Evolutionary conservation across 1,284 basidiomycete species (phyloP).

Genomic region (Cutaneotrichosporon sp.): DNA sequence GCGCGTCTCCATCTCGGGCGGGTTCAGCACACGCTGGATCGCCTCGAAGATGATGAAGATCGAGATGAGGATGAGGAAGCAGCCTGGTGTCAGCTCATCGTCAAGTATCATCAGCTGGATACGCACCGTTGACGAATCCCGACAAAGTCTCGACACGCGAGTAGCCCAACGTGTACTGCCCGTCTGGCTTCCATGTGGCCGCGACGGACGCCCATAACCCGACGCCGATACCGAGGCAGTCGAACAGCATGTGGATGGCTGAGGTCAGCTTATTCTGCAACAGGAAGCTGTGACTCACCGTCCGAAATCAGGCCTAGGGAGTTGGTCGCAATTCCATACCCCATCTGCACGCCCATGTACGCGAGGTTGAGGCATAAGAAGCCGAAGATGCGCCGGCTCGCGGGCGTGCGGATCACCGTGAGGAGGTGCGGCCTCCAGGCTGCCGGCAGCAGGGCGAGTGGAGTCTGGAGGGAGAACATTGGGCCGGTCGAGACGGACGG

Average conservation of each 20-base stretch:
- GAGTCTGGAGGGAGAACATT: background rate
- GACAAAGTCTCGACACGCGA: conserved; percentile 98
- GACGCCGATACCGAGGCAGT: conserved; percentile 95
- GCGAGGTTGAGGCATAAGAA: conserved; percentile 92
- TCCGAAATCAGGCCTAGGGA: conserved; percentile 95
- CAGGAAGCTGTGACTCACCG: conserved; percentile 59
- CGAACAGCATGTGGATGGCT: conserved; percentile 99
- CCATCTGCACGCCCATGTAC: conserved; percentile 94
- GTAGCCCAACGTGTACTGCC: conserved; percentile 94
- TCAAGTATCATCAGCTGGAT: background rate
- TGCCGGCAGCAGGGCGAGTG: conserved; percentile 30
- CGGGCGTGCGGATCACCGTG: conserved; percentile 82
- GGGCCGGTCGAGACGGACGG: background rate
- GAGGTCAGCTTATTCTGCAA: conserved; percentile 3
- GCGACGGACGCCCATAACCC: conserved; percentile 95
- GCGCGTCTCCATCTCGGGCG: conserved; percentile 96
- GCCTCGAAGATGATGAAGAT: conserved; percentile 99
- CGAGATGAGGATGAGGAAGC: conserved; percentile 93
- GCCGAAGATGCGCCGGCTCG: conserved; percentile 94
- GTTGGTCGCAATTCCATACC: conserved; percentile 97
- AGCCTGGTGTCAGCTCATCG: conserved; percentile 26
- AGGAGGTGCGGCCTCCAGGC: conserved; percentile 69
- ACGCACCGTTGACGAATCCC: conserved; percentile 90
- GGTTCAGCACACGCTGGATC: conserved; percentile 87
- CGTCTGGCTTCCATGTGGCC: conserved; percentile 95